A percentile compares a stretch with the other conserved stretches of the same genome.
Evolutionary conservation across 768 basidiomycete species (phyloP).

Genomic region (Rhodotorula babjevae): DNA sequence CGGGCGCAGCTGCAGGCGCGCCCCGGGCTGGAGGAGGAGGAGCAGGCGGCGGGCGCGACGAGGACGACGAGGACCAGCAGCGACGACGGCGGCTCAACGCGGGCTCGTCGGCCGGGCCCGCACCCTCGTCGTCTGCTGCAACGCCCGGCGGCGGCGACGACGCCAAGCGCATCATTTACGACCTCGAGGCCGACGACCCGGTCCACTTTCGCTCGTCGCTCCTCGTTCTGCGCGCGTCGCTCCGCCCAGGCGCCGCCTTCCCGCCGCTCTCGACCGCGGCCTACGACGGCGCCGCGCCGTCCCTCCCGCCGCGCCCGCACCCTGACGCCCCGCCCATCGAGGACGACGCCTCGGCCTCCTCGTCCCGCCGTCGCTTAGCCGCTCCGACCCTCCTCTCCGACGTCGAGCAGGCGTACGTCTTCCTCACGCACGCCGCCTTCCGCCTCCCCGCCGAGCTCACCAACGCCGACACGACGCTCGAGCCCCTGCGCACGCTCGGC

Average conservation of each 20-base stretch:
- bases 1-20: not conserved
- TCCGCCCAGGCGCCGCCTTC: conserved; percentile 7
- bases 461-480: not conserved
- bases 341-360: not conserved
- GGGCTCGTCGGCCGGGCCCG: not conserved
- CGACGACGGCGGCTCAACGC: not conserved
- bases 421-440: conserved; percentile 19
- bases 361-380: not conserved
- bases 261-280: not conserved
- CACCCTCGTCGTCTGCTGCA: not conserved
- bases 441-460: conserved; percentile 7
- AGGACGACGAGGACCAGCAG: conserved; percentile 5
- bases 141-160: not conserved
- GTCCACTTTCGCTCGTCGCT: conserved; percentile 14
- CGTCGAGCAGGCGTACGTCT: conserved; percentile 31
- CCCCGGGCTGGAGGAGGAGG: not conserved
- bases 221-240: conserved; percentile 11
- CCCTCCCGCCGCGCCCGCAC: not conserved
- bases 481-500: conserved; percentile 7
- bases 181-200: conserved; percentile 13
- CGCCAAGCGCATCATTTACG: not conserved
- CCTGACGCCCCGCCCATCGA: not conserved
- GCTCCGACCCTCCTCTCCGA: conserved; percentile 17
- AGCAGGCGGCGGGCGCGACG: not conserved
- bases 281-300: not conserved